Evolutionary conservation across 352 stramenopile genomes (phyloP).

Genomic region (Phytophthora pini): DNA sequence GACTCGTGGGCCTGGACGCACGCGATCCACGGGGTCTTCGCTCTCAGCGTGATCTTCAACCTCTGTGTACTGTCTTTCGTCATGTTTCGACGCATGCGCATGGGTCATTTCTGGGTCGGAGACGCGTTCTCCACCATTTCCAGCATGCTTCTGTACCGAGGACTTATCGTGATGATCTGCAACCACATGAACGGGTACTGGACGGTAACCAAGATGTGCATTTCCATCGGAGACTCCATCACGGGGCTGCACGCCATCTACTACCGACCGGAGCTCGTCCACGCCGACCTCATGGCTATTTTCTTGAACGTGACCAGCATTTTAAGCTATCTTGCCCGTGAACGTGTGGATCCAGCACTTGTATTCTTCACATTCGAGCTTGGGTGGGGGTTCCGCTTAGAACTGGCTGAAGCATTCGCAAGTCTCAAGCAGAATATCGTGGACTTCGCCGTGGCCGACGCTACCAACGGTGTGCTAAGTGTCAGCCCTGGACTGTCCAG

Average conservation of each 20-base stretch:
- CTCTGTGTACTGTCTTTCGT: conserved; percentile 31
- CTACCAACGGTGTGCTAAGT: neutral
- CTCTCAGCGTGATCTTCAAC: conserved; percentile 22
- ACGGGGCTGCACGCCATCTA: conserved; percentile 16
- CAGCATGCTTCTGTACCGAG: conserved; percentile 30
- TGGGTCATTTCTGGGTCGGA: conserved; percentile 41
- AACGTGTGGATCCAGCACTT: conserved; percentile 34
- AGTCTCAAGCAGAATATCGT: conserved; percentile 4
- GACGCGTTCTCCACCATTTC: conserved; percentile 43
- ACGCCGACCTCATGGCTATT: conserved; percentile 40
- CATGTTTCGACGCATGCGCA: conserved; percentile 30
- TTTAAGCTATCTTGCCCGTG: conserved; percentile 19
- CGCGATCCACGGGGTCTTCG: conserved; percentile 34
- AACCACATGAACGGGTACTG: conserved; percentile 41
- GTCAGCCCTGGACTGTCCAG: conserved; percentile 11
- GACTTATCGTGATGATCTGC: conserved; percentile 28
- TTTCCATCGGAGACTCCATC: conserved; percentile 16
- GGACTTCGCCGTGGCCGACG: conserved; percentile 6
- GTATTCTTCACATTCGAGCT: conserved; percentile 27
- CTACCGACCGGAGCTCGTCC: conserved; percentile 29
- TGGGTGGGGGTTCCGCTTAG: conserved; percentile 9
- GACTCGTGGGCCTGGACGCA: conserved; percentile 53
- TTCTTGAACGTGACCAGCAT: conserved; percentile 27
- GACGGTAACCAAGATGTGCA: conserved; percentile 30
- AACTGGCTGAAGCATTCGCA: conserved; percentile 9